Evolutionary conservation across 768 basidiomycete species (phyloP).

Genomic region (Boletus speciosus): DNA sequence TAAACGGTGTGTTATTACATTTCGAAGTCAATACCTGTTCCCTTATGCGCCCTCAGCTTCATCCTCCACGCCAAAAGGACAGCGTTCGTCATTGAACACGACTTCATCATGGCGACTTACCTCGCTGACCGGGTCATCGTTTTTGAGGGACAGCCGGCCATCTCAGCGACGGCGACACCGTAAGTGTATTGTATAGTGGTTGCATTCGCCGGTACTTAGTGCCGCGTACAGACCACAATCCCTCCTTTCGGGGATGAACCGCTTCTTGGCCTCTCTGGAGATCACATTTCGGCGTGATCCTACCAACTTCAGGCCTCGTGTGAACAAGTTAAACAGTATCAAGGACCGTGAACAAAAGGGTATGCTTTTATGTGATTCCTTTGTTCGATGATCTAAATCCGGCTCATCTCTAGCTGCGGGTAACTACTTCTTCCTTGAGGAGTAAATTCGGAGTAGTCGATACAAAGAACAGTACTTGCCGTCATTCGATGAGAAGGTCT

Average conservation of each 20-base stretch:
- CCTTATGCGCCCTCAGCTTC: slow-evolving; percentile 48
- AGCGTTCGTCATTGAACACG: slow-evolving; percentile 99
- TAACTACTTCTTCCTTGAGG: slow-evolving; percentile 93
- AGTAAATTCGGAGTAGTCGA: slow-evolving; percentile 37
- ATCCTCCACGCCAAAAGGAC: slow-evolving; percentile 97
- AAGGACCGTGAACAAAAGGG: slow-evolving; percentile 89
- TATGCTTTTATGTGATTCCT: slow-evolving; percentile 31
- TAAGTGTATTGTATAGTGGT: slow-evolving; percentile 38
- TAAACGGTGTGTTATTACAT: slow-evolving; percentile 60
- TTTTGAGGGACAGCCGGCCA: slow-evolving; percentile 83
- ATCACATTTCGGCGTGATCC: slow-evolving; percentile 99
- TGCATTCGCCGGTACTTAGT: slow-evolving; percentile 1
- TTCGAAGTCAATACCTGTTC: background rate
- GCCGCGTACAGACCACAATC: slow-evolving; percentile 72
- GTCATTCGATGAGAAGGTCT: slow-evolving; percentile 9
- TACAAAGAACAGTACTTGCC: background rate
- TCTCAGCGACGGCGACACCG: slow-evolving; percentile 88
- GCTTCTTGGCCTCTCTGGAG: slow-evolving; percentile 91
- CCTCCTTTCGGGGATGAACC: slow-evolving; percentile 95
- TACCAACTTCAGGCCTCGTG: slow-evolving; percentile 86
- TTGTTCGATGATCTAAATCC: slow-evolving; percentile 5
- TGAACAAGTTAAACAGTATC: slow-evolving; percentile 80
- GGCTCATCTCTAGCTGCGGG: slow-evolving; percentile 52
- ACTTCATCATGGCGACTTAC: slow-evolving; percentile 99
- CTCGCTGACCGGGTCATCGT: slow-evolving; percentile 97